Conservation (phyloP, 2,329 filamentous ascomycete species). For the Aureobasidium sp. region DNA sequence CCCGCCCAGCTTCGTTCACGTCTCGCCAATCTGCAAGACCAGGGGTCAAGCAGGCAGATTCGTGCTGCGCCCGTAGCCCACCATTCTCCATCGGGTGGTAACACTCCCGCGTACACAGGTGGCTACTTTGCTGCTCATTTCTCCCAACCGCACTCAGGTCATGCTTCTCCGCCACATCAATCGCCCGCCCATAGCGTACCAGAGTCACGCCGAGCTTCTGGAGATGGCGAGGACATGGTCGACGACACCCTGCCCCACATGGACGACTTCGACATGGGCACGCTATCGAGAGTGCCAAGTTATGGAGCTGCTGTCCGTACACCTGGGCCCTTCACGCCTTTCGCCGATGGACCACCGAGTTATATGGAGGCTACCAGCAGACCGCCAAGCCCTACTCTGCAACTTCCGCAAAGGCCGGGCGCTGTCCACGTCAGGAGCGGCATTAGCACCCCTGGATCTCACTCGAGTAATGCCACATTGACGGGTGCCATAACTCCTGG, state of each 20-base stretch:
- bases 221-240: slow-evolving; percentile 23
- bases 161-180: slow-evolving; percentile 20
- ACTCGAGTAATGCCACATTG: slow-evolving; percentile 11
- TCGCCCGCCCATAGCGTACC: slow-evolving; percentile 24
- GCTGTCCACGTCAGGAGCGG: slow-evolving; percentile 24
- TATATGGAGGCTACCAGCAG: slow-evolving; percentile 41
- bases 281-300: slow-evolving; percentile 43
- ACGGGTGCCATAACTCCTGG: slow-evolving; percentile 1
- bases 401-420: slow-evolving; percentile 20
- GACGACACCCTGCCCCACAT: slow-evolving; percentile 15
- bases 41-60: slow-evolving; percentile 27
- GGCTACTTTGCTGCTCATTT: slow-evolving; percentile 6
- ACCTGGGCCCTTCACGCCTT: slow-evolving; percentile 35
- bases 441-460: slow-evolving; percentile 21
- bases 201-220: slow-evolving; percentile 29
- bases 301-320: slow-evolving; percentile 46
- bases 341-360: slow-evolving; percentile 36
- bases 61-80: slow-evolving; percentile 19
- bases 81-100: slow-evolving; percentile 28
- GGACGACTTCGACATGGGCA: slow-evolving; percentile 39
- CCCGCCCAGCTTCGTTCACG: slow-evolving; percentile 64
- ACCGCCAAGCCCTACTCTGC: slow-evolving; percentile 31
- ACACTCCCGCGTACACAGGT: slow-evolving; percentile 21
- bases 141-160: not conserved
- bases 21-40: slow-evolving; percentile 46